A percentile compares a stretch with the other conserved stretches of the same genome.
Evolutionary conservation across 495 filamentous ascomycete species (phyloP).

Genomic region (Penicillium chermesinum): DNA sequence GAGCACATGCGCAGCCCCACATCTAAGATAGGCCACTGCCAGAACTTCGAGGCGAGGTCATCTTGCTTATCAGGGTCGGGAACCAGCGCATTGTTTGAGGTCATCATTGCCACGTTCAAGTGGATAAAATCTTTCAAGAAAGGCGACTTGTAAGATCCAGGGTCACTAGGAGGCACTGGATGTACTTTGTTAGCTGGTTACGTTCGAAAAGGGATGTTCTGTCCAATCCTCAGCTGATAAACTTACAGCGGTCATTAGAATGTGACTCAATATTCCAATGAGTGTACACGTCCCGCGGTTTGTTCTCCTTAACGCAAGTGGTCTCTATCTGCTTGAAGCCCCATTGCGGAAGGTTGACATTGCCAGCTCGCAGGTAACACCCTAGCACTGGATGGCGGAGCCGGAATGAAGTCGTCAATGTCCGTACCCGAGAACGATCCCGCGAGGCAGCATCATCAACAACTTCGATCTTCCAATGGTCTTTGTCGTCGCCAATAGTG

Average conservation of each 20-base stretch:
- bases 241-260: conserved; percentile 87
- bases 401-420: conserved; percentile 89
- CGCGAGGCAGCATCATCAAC: conserved; percentile 81
- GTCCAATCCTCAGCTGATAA: neutral
- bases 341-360: conserved; percentile 96
- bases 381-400: conserved; percentile 77
- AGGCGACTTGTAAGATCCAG: conserved; percentile 90
- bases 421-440: conserved; percentile 81
- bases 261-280: conserved; percentile 99
- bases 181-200: neutral
- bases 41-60: conserved; percentile 92
- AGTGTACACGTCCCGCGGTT: conserved; percentile 85
- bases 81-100: conserved; percentile 96
- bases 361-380: conserved; percentile 93
- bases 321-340: conserved; percentile 99
- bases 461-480: conserved; percentile 94
- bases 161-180: conserved; percentile 81
- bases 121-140: conserved; percentile 97
- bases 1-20: conserved; percentile 97
- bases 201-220: neutral
- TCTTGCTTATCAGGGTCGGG: conserved; percentile 99
- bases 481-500: conserved; percentile 96
- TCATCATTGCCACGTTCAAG: conserved; percentile 99
- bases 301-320: conserved; percentile 91
- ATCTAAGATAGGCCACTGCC: conserved; percentile 96